Evolutionary conservation across 179 eudicot genomes (phyloP), one percentile per base, ranked within the genome.

Genomic region (Silene coronaria): DNA sequence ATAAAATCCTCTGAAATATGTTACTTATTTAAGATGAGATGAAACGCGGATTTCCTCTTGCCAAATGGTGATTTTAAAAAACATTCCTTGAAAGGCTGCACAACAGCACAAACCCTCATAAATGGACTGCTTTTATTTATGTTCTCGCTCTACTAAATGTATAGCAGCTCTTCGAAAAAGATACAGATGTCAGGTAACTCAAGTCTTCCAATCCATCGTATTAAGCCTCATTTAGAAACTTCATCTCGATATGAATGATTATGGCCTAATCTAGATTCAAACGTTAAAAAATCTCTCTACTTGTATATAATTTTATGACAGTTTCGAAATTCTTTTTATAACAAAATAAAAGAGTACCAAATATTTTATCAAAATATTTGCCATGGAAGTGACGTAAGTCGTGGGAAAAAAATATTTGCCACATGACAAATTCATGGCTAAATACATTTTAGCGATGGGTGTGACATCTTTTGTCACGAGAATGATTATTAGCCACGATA

Each of bases 1-100:
- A 17, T 70, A 81, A 60, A 38, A 79, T 76, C 63, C 66, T 79
- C 75, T 16, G 62, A 61, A 21, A 16, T 5, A 27, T 27, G 66
- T 45, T 32, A 16, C 58, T n/a, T 17, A 27, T 63, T 62, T 27
- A 6, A 3, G 6, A 11, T 21, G 69, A 68, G 28, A 67, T 68
- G 26, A 21, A 51, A 19, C 13, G n/a, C n/a, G 11, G 23, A 19
- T 22, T 67, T 26, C 2, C 62, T 48, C 71, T 67, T 12, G 8
- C 11, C 17, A 26, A 6, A 8, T 6, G 64, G 22, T 60, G 8
- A 71, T 4, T 38, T 67, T 30, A 12, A 14, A 17, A 30, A 30
- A 59, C 21, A 60, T 58, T 67, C 63, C 69, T 42, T 73, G 17
- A 26, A 26, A 23, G 19, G 23, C 6, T 48, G 42, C 12, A 5